Evolutionary conservation across 768 basidiomycete species (phyloP).

Genomic region (Boletellus ananiceps): DNA sequence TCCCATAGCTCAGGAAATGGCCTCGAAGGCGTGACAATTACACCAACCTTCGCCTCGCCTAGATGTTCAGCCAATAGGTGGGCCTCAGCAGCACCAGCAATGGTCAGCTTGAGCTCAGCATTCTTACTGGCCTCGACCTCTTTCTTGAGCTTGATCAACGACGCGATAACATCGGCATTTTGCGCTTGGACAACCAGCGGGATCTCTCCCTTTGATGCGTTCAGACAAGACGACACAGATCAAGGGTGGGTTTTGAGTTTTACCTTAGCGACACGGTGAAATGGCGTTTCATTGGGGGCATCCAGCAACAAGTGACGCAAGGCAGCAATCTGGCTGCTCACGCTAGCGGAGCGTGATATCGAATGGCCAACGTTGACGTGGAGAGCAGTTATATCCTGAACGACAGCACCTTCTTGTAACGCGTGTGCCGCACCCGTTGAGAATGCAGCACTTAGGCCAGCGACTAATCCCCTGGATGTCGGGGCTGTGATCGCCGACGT

Average conservation of each 20-base stretch:
- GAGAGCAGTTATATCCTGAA: constrained; percentile 57
- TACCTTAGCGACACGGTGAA: constrained; percentile 46
- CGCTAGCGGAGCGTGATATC: constrained; percentile 39
- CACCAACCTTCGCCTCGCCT: constrained; percentile 60
- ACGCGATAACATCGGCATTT: constrained; percentile 80
- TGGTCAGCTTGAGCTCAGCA: constrained; percentile 49
- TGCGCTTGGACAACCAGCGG: constrained; percentile 72
- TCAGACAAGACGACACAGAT: neutral
- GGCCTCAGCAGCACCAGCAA: constrained; percentile 65
- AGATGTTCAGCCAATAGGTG: constrained; percentile 72
- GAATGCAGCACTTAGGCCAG: constrained; percentile 57
- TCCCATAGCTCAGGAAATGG: constrained; percentile 78
- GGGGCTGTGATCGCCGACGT: constrained; percentile 60
- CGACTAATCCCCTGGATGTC: constrained; percentile 43
- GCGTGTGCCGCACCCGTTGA: constrained; percentile 52
- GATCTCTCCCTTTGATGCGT: constrained; percentile 48
- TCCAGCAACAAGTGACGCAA: constrained; percentile 61
- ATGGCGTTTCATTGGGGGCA: constrained; percentile 17
- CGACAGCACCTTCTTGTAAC: constrained; percentile 52
- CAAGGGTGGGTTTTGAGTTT: neutral
- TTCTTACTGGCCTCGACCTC: constrained; percentile 50
- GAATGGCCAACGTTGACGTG: constrained; percentile 56
- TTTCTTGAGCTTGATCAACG: constrained; percentile 63
- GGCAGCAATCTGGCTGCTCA: constrained; percentile 79
- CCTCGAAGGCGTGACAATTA: constrained; percentile 62